Conservation (phyloP, 352 stramenopile genomes). For the Pythium guiyangense region DNA sequence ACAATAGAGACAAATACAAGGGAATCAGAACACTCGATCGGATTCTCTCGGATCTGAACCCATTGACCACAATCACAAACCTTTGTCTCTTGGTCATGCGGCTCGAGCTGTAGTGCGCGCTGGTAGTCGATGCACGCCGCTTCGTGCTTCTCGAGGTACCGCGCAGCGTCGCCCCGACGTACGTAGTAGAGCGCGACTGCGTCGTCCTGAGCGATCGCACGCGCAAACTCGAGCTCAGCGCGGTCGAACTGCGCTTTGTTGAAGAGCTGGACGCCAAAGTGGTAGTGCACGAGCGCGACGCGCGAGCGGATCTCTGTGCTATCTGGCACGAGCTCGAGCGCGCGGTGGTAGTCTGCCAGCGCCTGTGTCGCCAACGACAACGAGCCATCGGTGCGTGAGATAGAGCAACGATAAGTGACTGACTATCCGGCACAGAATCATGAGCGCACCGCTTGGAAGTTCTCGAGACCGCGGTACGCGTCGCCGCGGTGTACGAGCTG, state of each 20-base stretch:
- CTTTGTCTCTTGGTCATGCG: conserved; percentile 53
- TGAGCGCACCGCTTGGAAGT: conserved; percentile 61
- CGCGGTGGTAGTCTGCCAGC: conserved; percentile 74
- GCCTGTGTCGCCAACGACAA: conserved; percentile 22
- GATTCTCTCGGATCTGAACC: neutral
- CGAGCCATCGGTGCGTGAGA: neutral
- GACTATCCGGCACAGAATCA: neutral
- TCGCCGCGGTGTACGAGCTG: conserved; percentile 70
- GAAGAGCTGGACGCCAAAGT: conserved; percentile 78
- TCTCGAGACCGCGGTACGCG: conserved; percentile 61
- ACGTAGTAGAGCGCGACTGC: conserved; percentile 57
- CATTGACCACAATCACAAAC: conserved; percentile 13
- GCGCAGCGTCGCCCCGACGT: conserved; percentile 60
- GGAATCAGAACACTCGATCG: neutral
- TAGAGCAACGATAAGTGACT: neutral
- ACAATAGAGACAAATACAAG: neutral
- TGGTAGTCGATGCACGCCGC: conserved; percentile 48
- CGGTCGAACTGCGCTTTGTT: conserved; percentile 69
- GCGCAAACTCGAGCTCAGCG: conserved; percentile 68
- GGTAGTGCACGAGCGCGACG: conserved; percentile 73
- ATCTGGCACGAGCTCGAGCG: conserved; percentile 51
- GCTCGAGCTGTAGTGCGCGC: conserved; percentile 42
- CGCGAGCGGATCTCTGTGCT: conserved; percentile 49
- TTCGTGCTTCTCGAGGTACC: conserved; percentile 69
- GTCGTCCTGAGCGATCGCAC: conserved; percentile 50